These are phyloP conservation scores for Trichocladium uniseriatum DNA, from an alignment of 495 filamentous ascomycete species.

Conservation along the genomic window DNA sequence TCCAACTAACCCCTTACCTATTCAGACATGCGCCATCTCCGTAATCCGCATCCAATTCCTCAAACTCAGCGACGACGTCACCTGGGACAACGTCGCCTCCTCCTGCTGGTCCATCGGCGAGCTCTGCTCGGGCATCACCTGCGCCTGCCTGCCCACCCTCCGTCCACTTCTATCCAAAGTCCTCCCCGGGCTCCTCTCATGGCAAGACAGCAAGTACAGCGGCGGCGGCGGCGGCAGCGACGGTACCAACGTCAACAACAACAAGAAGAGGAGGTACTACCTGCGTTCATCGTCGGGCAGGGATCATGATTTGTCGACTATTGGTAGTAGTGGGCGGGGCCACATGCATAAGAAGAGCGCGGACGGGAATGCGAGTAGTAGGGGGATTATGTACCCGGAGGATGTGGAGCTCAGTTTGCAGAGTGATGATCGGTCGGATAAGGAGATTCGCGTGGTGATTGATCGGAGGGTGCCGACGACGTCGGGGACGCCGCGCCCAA, in stretches of 20 bases:
- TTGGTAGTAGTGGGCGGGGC: too few species aligned
- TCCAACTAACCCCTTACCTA: background rate
- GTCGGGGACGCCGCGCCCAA: background rate
- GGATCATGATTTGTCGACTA: too few species aligned
- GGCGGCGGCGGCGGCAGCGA: too few species aligned
- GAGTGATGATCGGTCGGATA: conserved; percentile 17
- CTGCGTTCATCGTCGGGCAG: conserved; percentile 14
- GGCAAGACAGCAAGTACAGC: conserved; percentile 8
- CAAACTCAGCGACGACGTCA: conserved; percentile 39
- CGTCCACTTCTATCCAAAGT: conserved; percentile 40
- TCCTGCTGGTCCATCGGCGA: conserved; percentile 52
- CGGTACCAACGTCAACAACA: too few species aligned
- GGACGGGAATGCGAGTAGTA: conserved; percentile 9
- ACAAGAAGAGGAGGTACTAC: too few species aligned
- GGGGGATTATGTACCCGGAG: conserved; percentile 21
- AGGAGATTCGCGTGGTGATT: conserved; percentile 6
- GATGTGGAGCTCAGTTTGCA: conserved; percentile 23
- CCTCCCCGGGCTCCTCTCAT: conserved; percentile 25
- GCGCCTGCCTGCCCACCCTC: conserved; percentile 47
- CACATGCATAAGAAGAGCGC: conserved; percentile 7
- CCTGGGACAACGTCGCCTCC: conserved; percentile 49
- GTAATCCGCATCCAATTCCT: conserved; percentile 46
- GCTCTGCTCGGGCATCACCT: conserved; percentile 49
- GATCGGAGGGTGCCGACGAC: too few species aligned
- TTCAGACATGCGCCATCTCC: conserved; percentile 45